These are phyloP conservation scores for Trichocomaceae sp. DNA, from an alignment of 2,329 filamentous ascomycete species.

Conservation along the genomic window DNA sequence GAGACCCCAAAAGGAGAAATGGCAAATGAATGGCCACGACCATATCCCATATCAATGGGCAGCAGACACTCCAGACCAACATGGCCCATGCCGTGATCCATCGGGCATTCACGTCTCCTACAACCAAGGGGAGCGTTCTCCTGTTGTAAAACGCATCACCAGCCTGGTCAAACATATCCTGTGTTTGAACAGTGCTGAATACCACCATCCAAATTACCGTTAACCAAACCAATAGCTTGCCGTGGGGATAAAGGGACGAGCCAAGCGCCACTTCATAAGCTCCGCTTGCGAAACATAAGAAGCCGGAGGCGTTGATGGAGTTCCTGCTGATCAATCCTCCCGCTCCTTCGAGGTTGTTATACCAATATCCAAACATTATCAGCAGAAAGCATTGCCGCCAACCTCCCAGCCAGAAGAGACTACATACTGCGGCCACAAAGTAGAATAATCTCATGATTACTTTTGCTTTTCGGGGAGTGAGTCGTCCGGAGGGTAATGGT, in stretches of 20 bases:
- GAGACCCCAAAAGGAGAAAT: not conserved
- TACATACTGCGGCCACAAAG: not conserved
- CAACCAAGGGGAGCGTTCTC: slow-evolving; percentile 12
- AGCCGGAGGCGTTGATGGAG: slow-evolving; percentile 25
- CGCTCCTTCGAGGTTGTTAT: slow-evolving; percentile 20
- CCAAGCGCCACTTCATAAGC: slow-evolving; percentile 22
- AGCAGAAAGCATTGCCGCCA: slow-evolving; percentile 9
- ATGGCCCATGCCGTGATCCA: not conserved
- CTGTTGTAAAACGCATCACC: slow-evolving; percentile 20
- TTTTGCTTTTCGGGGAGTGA: slow-evolving; percentile 16
- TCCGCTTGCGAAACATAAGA: slow-evolving; percentile 23
- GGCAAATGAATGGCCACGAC: not conserved
- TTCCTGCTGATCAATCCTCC: slow-evolving; percentile 26
- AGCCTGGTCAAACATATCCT: slow-evolving; percentile 33
- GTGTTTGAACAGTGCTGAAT: slow-evolving; percentile 32
- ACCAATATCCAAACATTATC: slow-evolving; percentile 12
- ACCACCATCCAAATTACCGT: slow-evolving; percentile 20
- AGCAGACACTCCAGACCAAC: not conserved
- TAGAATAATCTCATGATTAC: slow-evolving; percentile 12
- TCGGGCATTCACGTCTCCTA: not conserved
- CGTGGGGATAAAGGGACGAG: not conserved
- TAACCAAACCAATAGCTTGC: slow-evolving; percentile 6
- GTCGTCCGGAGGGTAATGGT: slow-evolving; percentile 22
- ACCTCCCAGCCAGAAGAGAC: slow-evolving; percentile 1
- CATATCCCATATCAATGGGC: not conserved